These are phyloP conservation scores for Pueraria montana DNA, from an alignment of 306 rosid genomes.

Conservation along the genomic window DNA sequence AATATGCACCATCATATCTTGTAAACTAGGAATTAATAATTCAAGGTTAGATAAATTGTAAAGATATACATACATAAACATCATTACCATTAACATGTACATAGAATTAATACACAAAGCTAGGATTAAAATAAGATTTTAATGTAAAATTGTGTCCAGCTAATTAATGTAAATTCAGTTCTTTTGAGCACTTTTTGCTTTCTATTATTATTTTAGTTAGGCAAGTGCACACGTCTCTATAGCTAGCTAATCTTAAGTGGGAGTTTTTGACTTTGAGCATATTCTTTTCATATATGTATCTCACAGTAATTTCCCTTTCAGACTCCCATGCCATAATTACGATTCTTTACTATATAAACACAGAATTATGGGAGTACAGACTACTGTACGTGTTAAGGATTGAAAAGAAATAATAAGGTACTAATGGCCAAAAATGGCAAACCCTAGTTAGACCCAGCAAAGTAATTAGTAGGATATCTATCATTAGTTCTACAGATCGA, in stretches of 20 bases:
- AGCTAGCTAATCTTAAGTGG: neutral
- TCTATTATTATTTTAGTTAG: neutral
- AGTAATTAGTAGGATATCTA: neutral
- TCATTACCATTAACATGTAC: too few relatives aligned
- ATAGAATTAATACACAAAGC: too few relatives aligned
- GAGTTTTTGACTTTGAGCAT: neutral
- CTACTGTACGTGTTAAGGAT: neutral
- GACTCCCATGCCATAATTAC: neutral
- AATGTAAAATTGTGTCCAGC: neutral
- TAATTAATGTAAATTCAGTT: neutral
- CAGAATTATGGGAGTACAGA: neutral
- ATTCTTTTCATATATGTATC: neutral
- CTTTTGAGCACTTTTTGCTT: neutral
- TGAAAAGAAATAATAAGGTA: neutral
- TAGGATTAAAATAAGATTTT: neutral
- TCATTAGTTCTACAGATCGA: neutral
- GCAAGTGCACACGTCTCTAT: neutral
- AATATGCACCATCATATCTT: neutral
- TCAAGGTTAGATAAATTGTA: neutral
- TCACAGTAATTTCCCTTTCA: neutral
- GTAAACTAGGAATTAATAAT: neutral
- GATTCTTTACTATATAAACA: constrained; percentile 11
- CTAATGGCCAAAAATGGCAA: neutral
- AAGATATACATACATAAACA: too few relatives aligned
- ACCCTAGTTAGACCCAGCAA: constrained; percentile 32